These are phyloP conservation scores for Penicillium nucicola DNA, from an alignment of 495 filamentous ascomycete genomes.

Conservation along the genomic window DNA sequence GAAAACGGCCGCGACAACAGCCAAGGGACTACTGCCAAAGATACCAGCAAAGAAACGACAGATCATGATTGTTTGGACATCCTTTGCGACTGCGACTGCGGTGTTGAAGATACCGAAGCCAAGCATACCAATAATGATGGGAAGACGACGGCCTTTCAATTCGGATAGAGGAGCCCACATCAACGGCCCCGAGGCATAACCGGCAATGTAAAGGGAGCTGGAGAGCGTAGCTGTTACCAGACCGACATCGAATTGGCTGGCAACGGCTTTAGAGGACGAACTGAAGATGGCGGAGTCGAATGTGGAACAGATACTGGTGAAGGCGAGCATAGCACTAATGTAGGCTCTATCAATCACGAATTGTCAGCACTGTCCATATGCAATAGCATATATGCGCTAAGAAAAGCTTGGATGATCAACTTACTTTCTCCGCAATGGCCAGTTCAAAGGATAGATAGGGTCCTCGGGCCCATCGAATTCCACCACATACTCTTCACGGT, in stretches of 20 bases:
- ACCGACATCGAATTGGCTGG: constrained; percentile 46
- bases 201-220: constrained; percentile 55
- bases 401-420: not conserved
- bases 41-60: constrained; percentile 67
- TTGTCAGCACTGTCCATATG: not conserved
- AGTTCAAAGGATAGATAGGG: constrained; percentile 77
- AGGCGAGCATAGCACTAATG: constrained; percentile 34
- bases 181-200: constrained; percentile 58
- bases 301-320: constrained; percentile 38
- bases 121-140: constrained; percentile 53
- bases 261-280: constrained; percentile 14
- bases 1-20: constrained; percentile 86
- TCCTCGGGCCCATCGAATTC: constrained; percentile 76
- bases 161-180: constrained; percentile 68
- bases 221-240: constrained; percentile 53
- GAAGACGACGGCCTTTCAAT: constrained; percentile 53
- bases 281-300: constrained; percentile 38
- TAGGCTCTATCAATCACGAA: constrained; percentile 9
- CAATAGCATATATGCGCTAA: not conserved
- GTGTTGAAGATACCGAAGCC: constrained; percentile 56
- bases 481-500: constrained; percentile 73
- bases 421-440: constrained; percentile 70
- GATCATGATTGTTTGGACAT: constrained; percentile 63
- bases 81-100: constrained; percentile 57
- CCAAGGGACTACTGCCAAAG: constrained; percentile 67